Evolutionary conservation across 2,329 filamentous ascomycete species (phyloP).

Genomic region (Colletotrichum sp.): DNA sequence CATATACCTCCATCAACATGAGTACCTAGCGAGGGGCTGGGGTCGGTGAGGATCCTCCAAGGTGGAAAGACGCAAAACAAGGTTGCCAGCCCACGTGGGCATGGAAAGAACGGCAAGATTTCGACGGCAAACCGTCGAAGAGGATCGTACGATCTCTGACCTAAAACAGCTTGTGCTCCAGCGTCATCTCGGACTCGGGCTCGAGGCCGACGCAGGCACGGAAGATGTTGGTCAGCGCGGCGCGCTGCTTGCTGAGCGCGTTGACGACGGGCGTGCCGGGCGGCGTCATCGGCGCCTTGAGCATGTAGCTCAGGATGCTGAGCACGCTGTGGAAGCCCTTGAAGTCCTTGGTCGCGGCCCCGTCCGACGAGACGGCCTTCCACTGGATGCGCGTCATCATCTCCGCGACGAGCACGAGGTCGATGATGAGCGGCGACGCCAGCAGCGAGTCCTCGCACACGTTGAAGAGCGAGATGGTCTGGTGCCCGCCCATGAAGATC

Average conservation of each 20-base stretch:
- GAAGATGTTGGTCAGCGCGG: constrained; percentile 96
- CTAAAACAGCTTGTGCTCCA: constrained; percentile 97
- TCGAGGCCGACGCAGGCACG: constrained; percentile 95
- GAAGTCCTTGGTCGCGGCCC: constrained; percentile 68
- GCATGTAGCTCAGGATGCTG: constrained; percentile 98
- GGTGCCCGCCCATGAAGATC: constrained; percentile 98
- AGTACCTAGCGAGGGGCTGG: not conserved
- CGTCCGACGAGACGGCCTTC: constrained; percentile 67
- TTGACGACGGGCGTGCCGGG: constrained; percentile 96
- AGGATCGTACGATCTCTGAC: not conserved
- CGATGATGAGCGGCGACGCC: constrained; percentile 95
- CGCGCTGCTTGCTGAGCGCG: constrained; percentile 93
- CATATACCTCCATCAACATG: not conserved
- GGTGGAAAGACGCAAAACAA: not conserved
- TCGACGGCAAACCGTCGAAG: not conserved
- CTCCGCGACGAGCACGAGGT: constrained; percentile 90
- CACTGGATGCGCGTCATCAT: constrained; percentile 99
- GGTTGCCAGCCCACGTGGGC: not conserved
- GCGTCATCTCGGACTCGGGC: constrained; percentile 98
- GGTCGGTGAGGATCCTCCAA: not conserved
- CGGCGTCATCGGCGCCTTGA: constrained; percentile 93
- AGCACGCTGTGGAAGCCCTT: constrained; percentile 97
- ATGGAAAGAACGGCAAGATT: not conserved
- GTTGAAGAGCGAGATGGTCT: constrained; percentile 97
- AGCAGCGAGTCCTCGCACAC: constrained; percentile 98